Conservation (phyloP, 2,329 filamentous ascomycete genomes). For the Pseudocercospora cruenta region DNA sequence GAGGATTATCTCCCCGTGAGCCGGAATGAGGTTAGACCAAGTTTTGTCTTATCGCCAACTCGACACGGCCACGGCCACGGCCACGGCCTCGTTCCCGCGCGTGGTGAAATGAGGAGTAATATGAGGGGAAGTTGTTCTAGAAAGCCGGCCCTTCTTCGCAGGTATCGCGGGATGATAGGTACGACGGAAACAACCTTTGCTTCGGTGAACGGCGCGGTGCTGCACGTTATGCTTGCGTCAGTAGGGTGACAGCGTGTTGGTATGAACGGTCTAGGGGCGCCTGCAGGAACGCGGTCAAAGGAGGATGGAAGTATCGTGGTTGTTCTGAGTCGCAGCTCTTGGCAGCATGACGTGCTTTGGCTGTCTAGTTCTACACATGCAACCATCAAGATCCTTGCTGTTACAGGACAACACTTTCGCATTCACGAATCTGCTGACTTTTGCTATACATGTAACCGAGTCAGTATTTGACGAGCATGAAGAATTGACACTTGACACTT, state of each 20-base stretch:
- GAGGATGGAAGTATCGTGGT: background rate
- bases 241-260: background rate
- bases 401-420: background rate
- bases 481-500: background rate
- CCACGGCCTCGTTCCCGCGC: background rate
- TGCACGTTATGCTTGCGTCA: constrained; percentile 1
- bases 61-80: background rate
- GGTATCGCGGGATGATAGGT: constrained; percentile 5
- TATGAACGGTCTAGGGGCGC: background rate
- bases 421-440: background rate
- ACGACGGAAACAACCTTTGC: background rate
- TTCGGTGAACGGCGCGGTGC: background rate
- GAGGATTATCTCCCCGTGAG: background rate
- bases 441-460: background rate
- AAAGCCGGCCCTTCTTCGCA: background rate
- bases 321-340: background rate
- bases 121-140: background rate
- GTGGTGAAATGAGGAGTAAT: background rate
- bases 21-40: background rate
- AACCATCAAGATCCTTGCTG: no score
- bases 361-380: no score
- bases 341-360: background rate
- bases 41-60: background rate
- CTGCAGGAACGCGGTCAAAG: background rate
- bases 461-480: background rate